Evolutionary conservation across 176 grass and related monocot genomes (phyloP), one percentile per base, ranked within the genome.

Genomic region (Saccharum officinarum): DNA sequence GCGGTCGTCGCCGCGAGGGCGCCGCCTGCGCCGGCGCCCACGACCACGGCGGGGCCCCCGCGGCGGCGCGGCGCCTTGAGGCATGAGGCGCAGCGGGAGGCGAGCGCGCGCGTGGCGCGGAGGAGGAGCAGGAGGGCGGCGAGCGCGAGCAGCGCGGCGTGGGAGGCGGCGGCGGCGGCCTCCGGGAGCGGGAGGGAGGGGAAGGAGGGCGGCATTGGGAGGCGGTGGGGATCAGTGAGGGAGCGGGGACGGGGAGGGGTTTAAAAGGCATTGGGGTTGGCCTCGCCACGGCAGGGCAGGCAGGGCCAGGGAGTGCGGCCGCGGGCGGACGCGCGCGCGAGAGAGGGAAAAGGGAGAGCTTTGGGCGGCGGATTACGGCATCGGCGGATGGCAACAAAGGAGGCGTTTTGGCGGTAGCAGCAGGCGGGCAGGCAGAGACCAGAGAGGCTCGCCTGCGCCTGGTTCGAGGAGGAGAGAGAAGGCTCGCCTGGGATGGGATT

Each of bases 241-340:
- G 73, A 20, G 79, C 78, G 67, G 84, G 73, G 73, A 50, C 78
- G 67, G 84, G 74, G 80, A 65, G 62, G 80, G 89, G 81, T 80
- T 87, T 91, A 91, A 87, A 91, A 91, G 89, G 89, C 89, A 91
- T 91, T 54, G 85, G 80, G 42, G 17, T 70, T 26, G 69, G 89
- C 67, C 83, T 82, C 33, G 84, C 79, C 84, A 66, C 66, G 59
- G 78, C 25, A 55, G 71, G 67, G 50, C 49, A 52, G 39, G 13
- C 25, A 52, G 55, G 46, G 15, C 6, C 1, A 40, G 55, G 59
- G 59, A 25, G 62, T 15, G 73, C 25, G 17, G 86, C 57, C 23
- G 78, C 68, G 69, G 22, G 47, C 67, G 69, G 28, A 7, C 44
- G 34, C 28, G 22, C 18, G 50, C 5, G 50, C 7, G 50, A 5